Base-by-base conservation (phyloP, 202 grass and related monocot species). In the Zoysia matrella region DNA sequence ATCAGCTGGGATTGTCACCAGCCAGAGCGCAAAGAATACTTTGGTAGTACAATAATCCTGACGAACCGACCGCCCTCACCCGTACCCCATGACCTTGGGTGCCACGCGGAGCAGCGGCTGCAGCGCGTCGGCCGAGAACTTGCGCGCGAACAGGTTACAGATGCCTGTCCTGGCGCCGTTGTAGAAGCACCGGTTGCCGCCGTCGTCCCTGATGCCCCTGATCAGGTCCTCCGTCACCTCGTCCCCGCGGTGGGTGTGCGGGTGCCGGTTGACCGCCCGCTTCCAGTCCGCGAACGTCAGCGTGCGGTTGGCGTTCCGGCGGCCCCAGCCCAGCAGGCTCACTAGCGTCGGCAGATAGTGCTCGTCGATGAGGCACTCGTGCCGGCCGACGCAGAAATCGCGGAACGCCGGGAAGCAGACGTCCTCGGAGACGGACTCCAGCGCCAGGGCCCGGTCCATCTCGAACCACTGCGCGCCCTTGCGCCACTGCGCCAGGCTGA, bases 341-440 rank as follows among this genome's bases (percentile, higher is more conserved):
- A 91, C 39, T 8, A 94, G 70, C 40, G 92, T 97, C 40, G 91
- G 85, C 10, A 97, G 52, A 74, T 97, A 97, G 80, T 97, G 94
- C 77, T 97, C 94, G 52, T 97, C 94, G 30, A 86, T 77, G 14
- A 91, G 71, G 57, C 90, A 92, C 36, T 52, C 53, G 0, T 40
- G 8, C 6, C 53, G 75, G 4, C 52, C 47, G 6, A 8, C 50
- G 83, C 93, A 95, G 62, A 80, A 86, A 46, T 65, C 81, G 41
- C 83, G 83, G 73, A 97, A 97, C 72, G 86, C 66, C 8, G 42
- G 81, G 61, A 87, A 89, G 90, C 89, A 94, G 52, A 0, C 5
- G 36, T 86, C 83, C 82, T 97, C 94, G 7, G 86, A 68, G 16
- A 94, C 61, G 6, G 92, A 76, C 74, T 92, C 86, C 6, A 91